phyloP scores from a whole-genome alignment of 139 green algal genomes.

The Chlorella sp. region DNA sequence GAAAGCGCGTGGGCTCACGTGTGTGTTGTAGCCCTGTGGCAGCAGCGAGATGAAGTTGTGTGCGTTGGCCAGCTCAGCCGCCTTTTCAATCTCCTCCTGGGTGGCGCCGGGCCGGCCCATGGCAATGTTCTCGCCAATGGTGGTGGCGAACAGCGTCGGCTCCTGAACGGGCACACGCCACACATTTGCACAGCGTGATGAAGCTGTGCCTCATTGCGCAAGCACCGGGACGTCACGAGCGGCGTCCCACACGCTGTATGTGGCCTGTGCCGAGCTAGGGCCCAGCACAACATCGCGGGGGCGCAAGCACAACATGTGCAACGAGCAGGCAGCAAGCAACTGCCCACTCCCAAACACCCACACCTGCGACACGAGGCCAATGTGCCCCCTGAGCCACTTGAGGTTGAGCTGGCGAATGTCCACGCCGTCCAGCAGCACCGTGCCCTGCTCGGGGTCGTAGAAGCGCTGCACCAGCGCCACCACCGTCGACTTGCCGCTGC shows the following conservation, averaged over 20 bases:
- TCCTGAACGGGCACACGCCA: no score
- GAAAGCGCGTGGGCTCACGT: no score
- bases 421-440: slow-evolving; percentile 70
- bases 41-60: slow-evolving; percentile 41
- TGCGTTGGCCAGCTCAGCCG: slow-evolving; percentile 68
- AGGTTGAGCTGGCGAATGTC: slow-evolving; percentile 68
- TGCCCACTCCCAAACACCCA: no score
- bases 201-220: no score
- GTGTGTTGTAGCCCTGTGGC: slow-evolving; percentile 52
- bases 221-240: no score
- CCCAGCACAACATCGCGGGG: no score
- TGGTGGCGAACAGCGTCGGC: slow-evolving; percentile 82
- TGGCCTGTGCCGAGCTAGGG: no score
- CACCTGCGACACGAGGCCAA: slow-evolving; percentile 66
- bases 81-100: slow-evolving; percentile 57
- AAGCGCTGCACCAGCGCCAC: slow-evolving; percentile 72
- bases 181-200: no score
- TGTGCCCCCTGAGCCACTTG: slow-evolving; percentile 57
- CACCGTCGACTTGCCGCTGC: slow-evolving; percentile 85
- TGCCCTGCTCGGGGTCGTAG: slow-evolving; percentile 56
- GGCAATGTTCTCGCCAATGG: slow-evolving; percentile 84
- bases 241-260: no score
- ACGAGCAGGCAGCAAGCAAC: no score
- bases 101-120: slow-evolving; percentile 43
- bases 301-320: no score